Base-by-base conservation (phyloP, 768 basidiomycete species). In the Mrakia frigida region DNA sequence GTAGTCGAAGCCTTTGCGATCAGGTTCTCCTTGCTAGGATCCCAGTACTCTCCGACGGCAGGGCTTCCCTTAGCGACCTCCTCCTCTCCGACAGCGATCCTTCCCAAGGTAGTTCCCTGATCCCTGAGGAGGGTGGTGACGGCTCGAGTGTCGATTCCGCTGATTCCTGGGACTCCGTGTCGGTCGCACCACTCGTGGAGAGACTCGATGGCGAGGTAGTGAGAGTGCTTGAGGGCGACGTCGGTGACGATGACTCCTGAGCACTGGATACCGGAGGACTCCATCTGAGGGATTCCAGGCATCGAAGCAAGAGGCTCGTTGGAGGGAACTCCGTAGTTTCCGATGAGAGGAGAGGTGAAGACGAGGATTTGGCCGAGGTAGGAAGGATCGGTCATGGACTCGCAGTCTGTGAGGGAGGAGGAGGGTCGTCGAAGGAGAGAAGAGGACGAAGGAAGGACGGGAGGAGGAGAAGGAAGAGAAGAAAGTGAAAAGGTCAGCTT, bases 311-410 rank as follows among this genome's bases (percentile, higher is more conserved):
- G 79, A n/a, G 82, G 79, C 56, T 79, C 73, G 84, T 99, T 98
- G 46, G 82, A 80, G 9, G 97, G 97, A 13, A 99, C 94, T 73
- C 97, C 97, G 81, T 99, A 99, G 84, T 99, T 99, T 56, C 97
- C 97, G 79, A 99, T 97, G 84, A 99, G 89, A 14, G 97, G 97
- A 0, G 95, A 91, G 61, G 97, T 99, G 86, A 99, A 99, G 75
- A 99, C 97, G 79, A 99, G 88, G 82, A 99, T 96, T 84, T 99
- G 97, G 70, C 93, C 91, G 46, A 93, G 92, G 84, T 99, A 98
- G 11, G 97, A 98, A 10, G 97, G 97, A 83, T 99, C 97, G 52
- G 97, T 99, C 97, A 99, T 98, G 11, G 94, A 97, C 85, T 99
- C 97, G 67, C 96, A 98, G 83, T 99, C 94, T 96, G 82, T n/a